These are phyloP conservation scores for Diaporthe citriasiana DNA, from an alignment of 2,329 filamentous ascomycete genomes.

Conservation along the genomic window DNA sequence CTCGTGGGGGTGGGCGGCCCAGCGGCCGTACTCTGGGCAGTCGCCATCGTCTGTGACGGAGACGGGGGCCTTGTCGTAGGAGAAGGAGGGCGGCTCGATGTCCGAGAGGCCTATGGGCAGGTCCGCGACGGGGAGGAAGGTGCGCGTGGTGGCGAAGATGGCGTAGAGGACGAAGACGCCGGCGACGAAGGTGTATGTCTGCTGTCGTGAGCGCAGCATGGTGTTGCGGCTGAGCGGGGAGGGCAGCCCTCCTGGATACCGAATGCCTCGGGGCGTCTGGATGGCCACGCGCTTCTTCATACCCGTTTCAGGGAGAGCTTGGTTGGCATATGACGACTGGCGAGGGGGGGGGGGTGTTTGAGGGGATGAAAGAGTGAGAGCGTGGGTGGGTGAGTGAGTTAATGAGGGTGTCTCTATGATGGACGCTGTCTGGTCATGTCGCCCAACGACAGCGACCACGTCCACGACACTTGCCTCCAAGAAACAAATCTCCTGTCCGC, in stretches of 20 bases:
- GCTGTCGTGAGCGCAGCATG: constrained; percentile 41
- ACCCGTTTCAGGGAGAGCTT: not conserved
- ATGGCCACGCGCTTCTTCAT: constrained; percentile 42
- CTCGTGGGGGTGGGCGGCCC: constrained; percentile 49
- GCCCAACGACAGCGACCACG: constrained; percentile 25
- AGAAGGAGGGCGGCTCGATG: not conserved
- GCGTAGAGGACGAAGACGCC: constrained; percentile 39
- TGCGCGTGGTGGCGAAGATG: constrained; percentile 36
- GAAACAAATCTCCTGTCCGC: not conserved
- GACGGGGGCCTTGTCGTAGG: constrained; percentile 25
- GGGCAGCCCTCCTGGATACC: constrained; percentile 39
- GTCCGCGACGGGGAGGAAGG: constrained; percentile 36
- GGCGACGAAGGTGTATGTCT: constrained; percentile 36
- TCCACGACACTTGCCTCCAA: constrained; percentile 1
- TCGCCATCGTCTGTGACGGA: constrained; percentile 34
- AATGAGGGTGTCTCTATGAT: constrained; percentile 13
- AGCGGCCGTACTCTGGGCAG: constrained; percentile 51
- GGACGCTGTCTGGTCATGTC: constrained; percentile 33
- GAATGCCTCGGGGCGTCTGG: constrained; percentile 42
- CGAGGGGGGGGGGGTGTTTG: not conserved
- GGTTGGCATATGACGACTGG: not conserved
- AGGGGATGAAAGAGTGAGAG: not conserved
- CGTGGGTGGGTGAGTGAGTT: not conserved
- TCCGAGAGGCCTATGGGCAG: constrained; percentile 20
- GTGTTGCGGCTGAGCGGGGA: constrained; percentile 36